phyloP scores from a whole-genome alignment of 345 rosid species.

The Microthlaspi erraticum region DNA sequence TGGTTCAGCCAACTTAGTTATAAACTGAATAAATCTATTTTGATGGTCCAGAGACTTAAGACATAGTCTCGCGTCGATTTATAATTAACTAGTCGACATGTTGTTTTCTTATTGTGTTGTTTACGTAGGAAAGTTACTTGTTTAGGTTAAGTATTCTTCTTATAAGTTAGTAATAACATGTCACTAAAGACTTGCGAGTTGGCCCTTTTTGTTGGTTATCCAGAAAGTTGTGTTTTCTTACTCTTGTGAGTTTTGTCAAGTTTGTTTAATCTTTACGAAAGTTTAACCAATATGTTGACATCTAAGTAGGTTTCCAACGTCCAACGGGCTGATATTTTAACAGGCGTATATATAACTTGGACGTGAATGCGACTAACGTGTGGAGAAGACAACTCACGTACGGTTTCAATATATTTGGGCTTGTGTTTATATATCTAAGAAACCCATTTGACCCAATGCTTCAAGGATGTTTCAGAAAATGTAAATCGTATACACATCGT shows the following conservation, averaged over 20 bases:
- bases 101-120: neutral
- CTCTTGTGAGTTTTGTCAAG: neutral
- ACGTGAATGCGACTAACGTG: neutral
- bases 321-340: conserved; percentile 7
- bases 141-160: neutral
- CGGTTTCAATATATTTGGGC: neutral
- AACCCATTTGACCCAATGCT: neutral
- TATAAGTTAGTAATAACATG: neutral
- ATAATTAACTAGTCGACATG: conserved; percentile 22
- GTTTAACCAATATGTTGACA: neutral
- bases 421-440: neutral
- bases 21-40: neutral
- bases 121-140: neutral
- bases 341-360: neutral
- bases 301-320: neutral
- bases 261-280: neutral
- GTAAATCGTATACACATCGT: conserved; percentile 25
- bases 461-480: neutral
- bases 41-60: conserved; percentile 7
- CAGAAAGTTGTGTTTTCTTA: neutral
- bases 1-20: conserved; percentile 25
- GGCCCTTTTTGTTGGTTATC: neutral
- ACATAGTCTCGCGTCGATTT: conserved; percentile 15
- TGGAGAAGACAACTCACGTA: neutral
- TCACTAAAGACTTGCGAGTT: neutral